phyloP scores from a whole-genome alignment of 169 alveolate species.

The Babesia ovata region DNA sequence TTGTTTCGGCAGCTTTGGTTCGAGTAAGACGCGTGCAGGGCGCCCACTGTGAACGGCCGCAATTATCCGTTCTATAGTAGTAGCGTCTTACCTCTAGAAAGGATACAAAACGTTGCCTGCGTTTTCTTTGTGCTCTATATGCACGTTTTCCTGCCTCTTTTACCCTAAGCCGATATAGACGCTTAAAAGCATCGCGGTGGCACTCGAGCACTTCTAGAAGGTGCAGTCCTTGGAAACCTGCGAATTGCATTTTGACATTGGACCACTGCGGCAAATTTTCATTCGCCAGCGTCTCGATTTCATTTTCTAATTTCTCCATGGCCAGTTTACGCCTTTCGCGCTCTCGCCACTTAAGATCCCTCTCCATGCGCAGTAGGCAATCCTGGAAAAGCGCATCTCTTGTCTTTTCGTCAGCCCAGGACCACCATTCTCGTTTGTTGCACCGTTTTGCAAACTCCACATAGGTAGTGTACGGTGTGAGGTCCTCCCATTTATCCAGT shows the following conservation, averaged over 20 bases:
- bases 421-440: slow-evolving; percentile 83
- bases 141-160: slow-evolving; percentile 66
- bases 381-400: slow-evolving; percentile 82
- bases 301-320: slow-evolving; percentile 64
- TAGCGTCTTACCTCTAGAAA: slow-evolving; percentile 66
- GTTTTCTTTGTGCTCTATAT: slow-evolving; percentile 74
- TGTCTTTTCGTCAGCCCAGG: slow-evolving; percentile 78
- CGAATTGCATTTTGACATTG: slow-evolving; percentile 62
- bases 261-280: slow-evolving; percentile 69
- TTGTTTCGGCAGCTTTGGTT: background rate
- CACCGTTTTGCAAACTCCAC: slow-evolving; percentile 76
- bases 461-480: slow-evolving; percentile 65
- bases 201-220: slow-evolving; percentile 70
- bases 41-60: background rate
- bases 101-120: slow-evolving; percentile 74
- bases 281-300: slow-evolving; percentile 49
- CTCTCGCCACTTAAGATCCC: slow-evolving; percentile 63
- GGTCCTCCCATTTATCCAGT: slow-evolving; percentile 71
- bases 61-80: background rate
- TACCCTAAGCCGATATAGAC: slow-evolving; percentile 52
- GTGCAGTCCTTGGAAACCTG: slow-evolving; percentile 70
- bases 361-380: slow-evolving; percentile 69
- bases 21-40: background rate
- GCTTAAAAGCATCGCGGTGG: slow-evolving; percentile 71
- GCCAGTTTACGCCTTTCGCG: slow-evolving; percentile 62